Evolutionary conservation across 805 yeast species (phyloP).

Genomic region (Schwanniomyces vanrijiae): DNA sequence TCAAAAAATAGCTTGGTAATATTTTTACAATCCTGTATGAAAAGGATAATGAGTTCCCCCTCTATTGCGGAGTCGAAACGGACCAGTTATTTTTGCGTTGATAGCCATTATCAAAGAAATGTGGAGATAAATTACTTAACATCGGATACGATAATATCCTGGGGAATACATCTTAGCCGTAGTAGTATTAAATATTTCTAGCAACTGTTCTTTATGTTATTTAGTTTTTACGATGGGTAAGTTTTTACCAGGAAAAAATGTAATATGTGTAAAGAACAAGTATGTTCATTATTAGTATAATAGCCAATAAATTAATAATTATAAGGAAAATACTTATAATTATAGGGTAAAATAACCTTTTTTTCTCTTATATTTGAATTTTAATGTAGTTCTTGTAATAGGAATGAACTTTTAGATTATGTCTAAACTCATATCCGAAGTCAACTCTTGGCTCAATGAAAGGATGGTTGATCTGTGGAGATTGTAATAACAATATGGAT

Average conservation of each 20-base stretch:
- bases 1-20: background rate
- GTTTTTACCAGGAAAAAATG: background rate
- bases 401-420: no score
- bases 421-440: no score
- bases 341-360: no score
- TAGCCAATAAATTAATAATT: background rate
- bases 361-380: no score
- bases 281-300: background rate
- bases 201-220: background rate
- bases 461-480: no score
- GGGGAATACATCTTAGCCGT: slow-evolving; percentile 1
- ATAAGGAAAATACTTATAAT: no score
- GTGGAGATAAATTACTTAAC: background rate
- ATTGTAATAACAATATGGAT: no score
- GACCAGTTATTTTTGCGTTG: background rate
- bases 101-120: background rate
- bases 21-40: background rate
- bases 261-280: background rate
- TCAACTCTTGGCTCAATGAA: no score
- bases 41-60: background rate
- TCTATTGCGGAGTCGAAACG: background rate
- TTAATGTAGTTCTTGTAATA: no score
- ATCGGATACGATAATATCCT: slow-evolving; percentile 1
- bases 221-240: background rate
- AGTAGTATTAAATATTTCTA: background rate